Evolutionary conservation across 805 yeast genomes (phyloP).

Genomic region (Saccharomycopsis fermentans): DNA sequence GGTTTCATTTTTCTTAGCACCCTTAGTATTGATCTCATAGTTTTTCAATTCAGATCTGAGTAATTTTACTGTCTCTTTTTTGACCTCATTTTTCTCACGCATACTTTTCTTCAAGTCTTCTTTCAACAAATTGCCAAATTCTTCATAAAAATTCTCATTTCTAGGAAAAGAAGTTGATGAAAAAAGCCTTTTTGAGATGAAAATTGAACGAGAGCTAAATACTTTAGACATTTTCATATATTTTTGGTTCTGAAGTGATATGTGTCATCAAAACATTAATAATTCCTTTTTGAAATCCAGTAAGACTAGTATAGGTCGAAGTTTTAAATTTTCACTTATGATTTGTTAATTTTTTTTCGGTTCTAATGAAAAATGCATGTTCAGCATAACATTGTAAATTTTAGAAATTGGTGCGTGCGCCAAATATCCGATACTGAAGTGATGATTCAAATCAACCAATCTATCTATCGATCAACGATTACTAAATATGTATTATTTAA

Average conservation of each 20-base stretch:
- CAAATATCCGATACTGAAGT: not conserved
- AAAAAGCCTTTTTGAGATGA: not conserved
- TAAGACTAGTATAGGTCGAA: no score
- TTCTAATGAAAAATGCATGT: not conserved
- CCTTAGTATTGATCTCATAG: slow-evolving; percentile 31
- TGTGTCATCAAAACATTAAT: no score
- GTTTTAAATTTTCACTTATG: not conserved
- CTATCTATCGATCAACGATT: no score
- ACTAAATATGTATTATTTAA: no score
- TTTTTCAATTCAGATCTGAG: slow-evolving; percentile 35
- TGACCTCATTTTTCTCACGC: slow-evolving; percentile 14
- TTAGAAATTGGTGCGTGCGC: not conserved
- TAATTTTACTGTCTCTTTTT: slow-evolving; percentile 36
- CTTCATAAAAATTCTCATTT: slow-evolving; percentile 9
- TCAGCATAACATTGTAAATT: not conserved
- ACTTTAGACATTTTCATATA: not conserved
- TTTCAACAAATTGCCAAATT: slow-evolving; percentile 12
- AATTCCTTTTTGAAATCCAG: not conserved
- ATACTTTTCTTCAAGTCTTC: slow-evolving; percentile 15
- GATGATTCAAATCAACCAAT: no score
- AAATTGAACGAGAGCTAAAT: not conserved
- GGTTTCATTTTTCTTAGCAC: slow-evolving; percentile 26
- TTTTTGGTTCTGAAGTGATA: no score
- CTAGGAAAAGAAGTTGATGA: not conserved
- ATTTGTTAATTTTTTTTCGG: not conserved